Evolutionary conservation across 371 early-diverging fungal species (phyloP).

Genomic region (Mortierella sp.): DNA sequence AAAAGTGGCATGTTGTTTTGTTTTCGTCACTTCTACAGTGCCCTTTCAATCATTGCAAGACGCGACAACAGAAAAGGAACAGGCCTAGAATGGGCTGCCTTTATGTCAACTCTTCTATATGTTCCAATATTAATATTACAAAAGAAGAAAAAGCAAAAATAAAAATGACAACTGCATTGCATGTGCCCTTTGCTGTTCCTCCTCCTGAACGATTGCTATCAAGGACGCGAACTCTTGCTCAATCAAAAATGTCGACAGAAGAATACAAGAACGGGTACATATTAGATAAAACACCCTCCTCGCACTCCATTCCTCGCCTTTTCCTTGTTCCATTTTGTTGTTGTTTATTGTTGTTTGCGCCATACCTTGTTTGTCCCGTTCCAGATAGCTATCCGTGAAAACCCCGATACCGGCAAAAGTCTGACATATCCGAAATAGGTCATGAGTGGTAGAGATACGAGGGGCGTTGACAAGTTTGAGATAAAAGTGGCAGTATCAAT

Average conservation of each 20-base stretch:
- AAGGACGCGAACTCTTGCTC: neutral
- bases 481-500: neutral
- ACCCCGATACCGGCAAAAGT: neutral
- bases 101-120: neutral
- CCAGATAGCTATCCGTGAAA: neutral
- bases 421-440: conserved; percentile 1
- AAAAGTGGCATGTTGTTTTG: neutral
- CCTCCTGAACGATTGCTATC: neutral
- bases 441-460: neutral
- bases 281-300: neutral
- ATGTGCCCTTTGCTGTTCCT: neutral
- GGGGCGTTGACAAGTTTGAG: neutral
- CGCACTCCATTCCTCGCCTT: neutral
- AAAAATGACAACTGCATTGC: neutral
- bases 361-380: neutral
- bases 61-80: neutral
- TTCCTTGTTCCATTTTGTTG: neutral
- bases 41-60: neutral
- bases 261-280: neutral
- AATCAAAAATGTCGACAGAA: neutral
- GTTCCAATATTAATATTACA: neutral
- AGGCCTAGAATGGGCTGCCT: neutral
- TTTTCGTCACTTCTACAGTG: neutral
- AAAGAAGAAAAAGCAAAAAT: neutral
- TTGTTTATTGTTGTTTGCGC: neutral